These are phyloP conservation scores for Cercospora zeae-maydis DNA, from an alignment of 2,329 filamentous ascomycete species.

Conservation along the genomic window DNA sequence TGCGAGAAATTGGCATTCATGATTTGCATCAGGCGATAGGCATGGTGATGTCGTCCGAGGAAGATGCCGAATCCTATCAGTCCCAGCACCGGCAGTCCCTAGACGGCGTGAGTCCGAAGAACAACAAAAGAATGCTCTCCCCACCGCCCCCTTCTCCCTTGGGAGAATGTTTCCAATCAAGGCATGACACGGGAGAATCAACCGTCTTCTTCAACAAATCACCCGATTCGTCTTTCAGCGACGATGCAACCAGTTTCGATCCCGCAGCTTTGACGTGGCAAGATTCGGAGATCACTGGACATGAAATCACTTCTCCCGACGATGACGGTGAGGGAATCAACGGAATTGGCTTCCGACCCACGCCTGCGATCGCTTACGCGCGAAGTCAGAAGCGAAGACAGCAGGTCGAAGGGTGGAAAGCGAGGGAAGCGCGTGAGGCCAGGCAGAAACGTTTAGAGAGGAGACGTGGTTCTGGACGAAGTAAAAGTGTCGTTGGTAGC, in stretches of 20 bases:
- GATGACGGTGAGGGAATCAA: conserved; percentile 64
- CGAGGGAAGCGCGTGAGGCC: conserved; percentile 57
- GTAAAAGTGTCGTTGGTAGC: background rate
- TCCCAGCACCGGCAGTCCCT: background rate
- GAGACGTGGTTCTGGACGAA: conserved; percentile 32
- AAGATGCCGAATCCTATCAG: background rate
- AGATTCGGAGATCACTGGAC: conserved; percentile 60
- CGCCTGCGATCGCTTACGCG: conserved; percentile 56
- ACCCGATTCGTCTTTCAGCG: conserved; percentile 12
- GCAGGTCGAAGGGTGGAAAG: conserved; percentile 59
- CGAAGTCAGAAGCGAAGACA: conserved; percentile 55
- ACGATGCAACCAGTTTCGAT: conserved; percentile 10
- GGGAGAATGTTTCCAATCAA: conserved; percentile 3
- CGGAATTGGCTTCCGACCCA: conserved; percentile 61
- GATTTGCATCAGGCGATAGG: background rate
- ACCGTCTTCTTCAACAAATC: conserved; percentile 8
- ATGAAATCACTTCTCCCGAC: conserved; percentile 51
- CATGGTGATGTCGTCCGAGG: conserved; percentile 1
- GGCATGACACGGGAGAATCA: background rate
- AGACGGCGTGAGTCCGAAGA: background rate
- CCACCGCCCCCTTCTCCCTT: conserved; percentile 17
- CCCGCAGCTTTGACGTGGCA: conserved; percentile 50
- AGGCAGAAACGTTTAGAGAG: conserved; percentile 55
- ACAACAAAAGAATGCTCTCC: conserved; percentile 18
- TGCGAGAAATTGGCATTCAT: background rate